Evolutionary conservation across 768 basidiomycete genomes (phyloP), one percentile per base, ranked within the genome.

Genomic region (Daedaleopsis nitida): DNA sequence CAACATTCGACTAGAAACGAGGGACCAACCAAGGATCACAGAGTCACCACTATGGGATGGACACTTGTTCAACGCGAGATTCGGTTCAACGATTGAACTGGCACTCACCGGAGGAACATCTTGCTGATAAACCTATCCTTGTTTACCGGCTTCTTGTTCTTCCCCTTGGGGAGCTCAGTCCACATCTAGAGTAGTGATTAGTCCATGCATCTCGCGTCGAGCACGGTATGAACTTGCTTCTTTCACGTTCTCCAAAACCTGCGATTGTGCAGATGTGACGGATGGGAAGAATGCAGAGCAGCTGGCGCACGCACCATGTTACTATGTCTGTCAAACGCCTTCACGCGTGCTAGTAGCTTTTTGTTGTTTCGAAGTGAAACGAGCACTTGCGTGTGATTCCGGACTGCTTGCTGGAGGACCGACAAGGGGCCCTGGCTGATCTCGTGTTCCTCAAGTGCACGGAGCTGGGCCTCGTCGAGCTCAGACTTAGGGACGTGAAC

Each of bases 101-200:
- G 13, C 5, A 55, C 86, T 54, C 69, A 91, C 92, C 94, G 84
- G 63, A 98, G 77, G 77, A 96, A 98, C 94, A 99, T 96, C 79
- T 98, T 99, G 75, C 94, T 96, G 74, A 99, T 96, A 80, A 98
- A 99, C 51, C 97, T 85, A 77, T 98, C 97, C 78, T 98, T 98
- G 81, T 98, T 98, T 58, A 98, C 88, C 8, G 97, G 93, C 73
- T 98, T 98, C 81, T 97, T 98, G 73, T 94, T 94, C 79, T 98
- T 98, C 43, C 94, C 95, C 76, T 98, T 98, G 19, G 97, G 97
- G 50, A 88, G 75, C 75, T 99, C 97, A 21, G 96, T 98, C 97
- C 97, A 98, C 96, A 98, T 98, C 94, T 99, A 63, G 19, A 50
- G 1, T 21, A 47, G 19, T 21, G 16, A 44, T 54, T 17, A 24